Evolutionary conservation across 148 eudicot genomes (phyloP).

Genomic region (Talinum fruticosum): DNA sequence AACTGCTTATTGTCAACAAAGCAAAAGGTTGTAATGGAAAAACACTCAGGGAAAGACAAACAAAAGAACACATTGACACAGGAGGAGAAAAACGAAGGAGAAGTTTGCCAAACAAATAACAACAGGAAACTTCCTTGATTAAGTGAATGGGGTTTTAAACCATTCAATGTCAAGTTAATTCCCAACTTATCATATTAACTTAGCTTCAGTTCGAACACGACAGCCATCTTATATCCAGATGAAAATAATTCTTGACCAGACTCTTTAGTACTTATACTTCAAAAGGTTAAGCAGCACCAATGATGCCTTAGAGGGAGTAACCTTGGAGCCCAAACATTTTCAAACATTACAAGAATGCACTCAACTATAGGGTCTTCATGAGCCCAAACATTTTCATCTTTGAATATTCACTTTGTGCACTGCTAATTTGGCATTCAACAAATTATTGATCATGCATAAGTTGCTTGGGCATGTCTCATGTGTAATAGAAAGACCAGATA

Average conservation of each 20-base stretch:
- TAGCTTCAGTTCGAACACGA: neutral
- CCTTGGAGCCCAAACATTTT: no score
- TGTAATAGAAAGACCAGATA: neutral
- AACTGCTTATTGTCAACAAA: conserved; percentile 41
- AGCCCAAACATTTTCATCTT: no score
- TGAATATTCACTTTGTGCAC: no score
- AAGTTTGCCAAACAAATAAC: neutral
- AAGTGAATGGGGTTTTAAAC: neutral
- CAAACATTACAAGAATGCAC: no score
- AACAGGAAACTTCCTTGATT: neutral
- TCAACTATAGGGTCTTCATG: no score
- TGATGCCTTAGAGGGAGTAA: neutral
- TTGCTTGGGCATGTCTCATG: neutral
- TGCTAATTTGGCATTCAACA: neutral
- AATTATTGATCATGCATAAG: neutral
- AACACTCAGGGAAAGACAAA: neutral
- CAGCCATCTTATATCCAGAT: neutral
- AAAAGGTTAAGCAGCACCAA: neutral
- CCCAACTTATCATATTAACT: neutral
- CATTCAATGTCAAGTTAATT: neutral
- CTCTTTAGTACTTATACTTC: neutral
- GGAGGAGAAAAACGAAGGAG: neutral
- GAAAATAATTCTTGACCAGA: neutral
- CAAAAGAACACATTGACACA: neutral
- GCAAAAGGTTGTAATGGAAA: neutral